Conservation (phyloP, 2,329 filamentous ascomycete species). For the Phyllosticta citrichinensis region DNA sequence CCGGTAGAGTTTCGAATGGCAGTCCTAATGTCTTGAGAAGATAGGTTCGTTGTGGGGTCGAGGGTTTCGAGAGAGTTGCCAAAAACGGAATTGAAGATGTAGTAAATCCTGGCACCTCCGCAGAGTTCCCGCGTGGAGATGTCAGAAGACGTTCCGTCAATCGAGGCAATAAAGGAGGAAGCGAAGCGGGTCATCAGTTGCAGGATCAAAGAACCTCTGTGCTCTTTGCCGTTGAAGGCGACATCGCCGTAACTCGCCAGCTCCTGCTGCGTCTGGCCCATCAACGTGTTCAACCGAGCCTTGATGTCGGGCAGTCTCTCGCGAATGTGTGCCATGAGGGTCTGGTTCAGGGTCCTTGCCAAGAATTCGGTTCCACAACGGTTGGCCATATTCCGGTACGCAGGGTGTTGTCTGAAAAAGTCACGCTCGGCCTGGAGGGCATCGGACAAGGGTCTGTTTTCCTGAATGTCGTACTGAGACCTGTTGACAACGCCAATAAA, state of each 20-base stretch:
- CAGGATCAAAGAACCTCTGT: slow-evolving; percentile 85
- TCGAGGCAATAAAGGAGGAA: slow-evolving; percentile 94
- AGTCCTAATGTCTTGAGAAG: slow-evolving; percentile 87
- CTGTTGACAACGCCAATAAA: slow-evolving; percentile 98
- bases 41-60: slow-evolving; percentile 90
- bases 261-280: slow-evolving; percentile 99
- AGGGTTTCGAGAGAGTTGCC: slow-evolving; percentile 93
- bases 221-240: slow-evolving; percentile 94
- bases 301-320: slow-evolving; percentile 97
- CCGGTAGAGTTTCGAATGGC: slow-evolving; percentile 97
- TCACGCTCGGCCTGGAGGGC: slow-evolving; percentile 76
- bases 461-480: slow-evolving; percentile 95
- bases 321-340: slow-evolving; percentile 91
- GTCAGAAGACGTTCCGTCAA: slow-evolving; percentile 95
- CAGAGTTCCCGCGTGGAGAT: slow-evolving; percentile 98
- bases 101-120: slow-evolving; percentile 90
- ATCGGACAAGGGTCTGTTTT: slow-evolving; percentile 87
- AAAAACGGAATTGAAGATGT: slow-evolving; percentile 98
- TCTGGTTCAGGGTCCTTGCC: slow-evolving; percentile 89
- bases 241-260: slow-evolving; percentile 96
- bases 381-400: slow-evolving; percentile 90
- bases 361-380: slow-evolving; percentile 90
- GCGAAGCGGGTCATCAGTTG: slow-evolving; percentile 98
- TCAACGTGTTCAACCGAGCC: slow-evolving; percentile 89
- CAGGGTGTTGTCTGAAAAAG: slow-evolving; percentile 95